Evolutionary conservation across 1,284 basidiomycete genomes (phyloP).

Genomic region (Ceratorhiza oryzae-sativae): DNA sequence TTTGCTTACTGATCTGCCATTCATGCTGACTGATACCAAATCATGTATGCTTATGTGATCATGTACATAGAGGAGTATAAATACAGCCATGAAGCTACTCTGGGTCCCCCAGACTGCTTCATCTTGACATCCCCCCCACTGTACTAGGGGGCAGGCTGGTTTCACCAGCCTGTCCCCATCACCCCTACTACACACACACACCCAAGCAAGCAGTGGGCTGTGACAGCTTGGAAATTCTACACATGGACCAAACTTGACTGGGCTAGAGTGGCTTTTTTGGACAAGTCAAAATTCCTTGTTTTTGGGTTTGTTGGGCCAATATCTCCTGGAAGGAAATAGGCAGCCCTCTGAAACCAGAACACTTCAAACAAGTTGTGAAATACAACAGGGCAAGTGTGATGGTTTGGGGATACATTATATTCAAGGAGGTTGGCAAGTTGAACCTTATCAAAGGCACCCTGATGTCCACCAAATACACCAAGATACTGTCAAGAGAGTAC

Average conservation of each 20-base stretch:
- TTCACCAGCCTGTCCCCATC: no score
- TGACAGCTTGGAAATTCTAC: no score
- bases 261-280: neutral
- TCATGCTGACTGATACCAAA: no score
- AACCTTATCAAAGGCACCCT: neutral
- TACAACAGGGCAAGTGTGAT: slow-evolving; percentile 9
- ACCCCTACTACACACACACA: no score
- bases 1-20: no score
- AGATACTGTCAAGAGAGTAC: slow-evolving; percentile 9
- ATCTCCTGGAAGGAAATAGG: slow-evolving; percentile 4
- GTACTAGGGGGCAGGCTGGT: no score
- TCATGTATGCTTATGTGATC: no score
- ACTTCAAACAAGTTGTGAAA: neutral
- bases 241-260: neutral
- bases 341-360: neutral
- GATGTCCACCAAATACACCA: neutral
- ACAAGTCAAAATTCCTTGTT: slow-evolving; percentile 13
- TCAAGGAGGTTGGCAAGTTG: slow-evolving; percentile 1
- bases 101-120: no score
- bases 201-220: no score
- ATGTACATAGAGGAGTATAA: no score
- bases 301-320: neutral
- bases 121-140: no score
- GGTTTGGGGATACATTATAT: slow-evolving; percentile 13
- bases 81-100: no score